A percentile compares a stretch with the other conserved stretches of the same genome.
Evolutionary conservation across 495 filamentous ascomycete genomes (phyloP).

Genomic region (Tuber microsphaerosporum): DNA sequence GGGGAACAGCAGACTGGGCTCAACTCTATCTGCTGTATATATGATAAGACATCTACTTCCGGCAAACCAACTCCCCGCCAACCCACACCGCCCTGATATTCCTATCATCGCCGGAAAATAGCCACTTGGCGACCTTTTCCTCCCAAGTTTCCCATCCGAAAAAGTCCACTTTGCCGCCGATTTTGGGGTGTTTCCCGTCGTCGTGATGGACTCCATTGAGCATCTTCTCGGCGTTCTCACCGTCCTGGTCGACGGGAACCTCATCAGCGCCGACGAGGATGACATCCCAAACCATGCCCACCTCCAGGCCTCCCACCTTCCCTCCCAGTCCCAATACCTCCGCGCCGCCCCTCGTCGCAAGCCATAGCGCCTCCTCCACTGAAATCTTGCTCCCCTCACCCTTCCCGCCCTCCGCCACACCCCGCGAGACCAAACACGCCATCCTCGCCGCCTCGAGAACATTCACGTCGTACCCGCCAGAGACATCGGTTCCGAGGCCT

Average conservation of each 20-base stretch:
- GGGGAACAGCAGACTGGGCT: too few relatives aligned
- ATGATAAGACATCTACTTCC: slow-evolving; percentile 29
- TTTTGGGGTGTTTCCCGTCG: neutral
- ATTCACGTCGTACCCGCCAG: slow-evolving; percentile 71
- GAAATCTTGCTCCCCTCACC: slow-evolving; percentile 52
- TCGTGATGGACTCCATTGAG: neutral
- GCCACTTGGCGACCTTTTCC: slow-evolving; percentile 77
- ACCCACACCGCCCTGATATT: slow-evolving; percentile 79
- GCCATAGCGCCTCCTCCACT: slow-evolving; percentile 80
- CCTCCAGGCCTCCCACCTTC: slow-evolving; percentile 67
- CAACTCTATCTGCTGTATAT: neutral
- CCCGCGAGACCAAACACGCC: slow-evolving; percentile 64
- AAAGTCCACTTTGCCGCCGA: slow-evolving; percentile 55
- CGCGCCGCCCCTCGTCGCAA: slow-evolving; percentile 76
- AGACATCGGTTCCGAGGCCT: slow-evolving; percentile 83
- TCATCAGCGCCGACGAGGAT: slow-evolving; percentile 61
- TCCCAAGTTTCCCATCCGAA: slow-evolving; percentile 80
- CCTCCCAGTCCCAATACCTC: slow-evolving; percentile 62
- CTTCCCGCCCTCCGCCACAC: slow-evolving; percentile 53
- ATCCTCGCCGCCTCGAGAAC: slow-evolving; percentile 74
- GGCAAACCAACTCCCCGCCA: slow-evolving; percentile 66
- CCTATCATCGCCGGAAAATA: slow-evolving; percentile 78
- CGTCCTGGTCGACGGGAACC: slow-evolving; percentile 37
- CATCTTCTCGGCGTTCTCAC: neutral
- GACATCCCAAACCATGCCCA: slow-evolving; percentile 86